Percentiles rank a stretch among this genome's conserved stretches.
Conservation (phyloP, 2,329 filamentous ascomycete species). For the Aureobasidium sp. region DNA sequence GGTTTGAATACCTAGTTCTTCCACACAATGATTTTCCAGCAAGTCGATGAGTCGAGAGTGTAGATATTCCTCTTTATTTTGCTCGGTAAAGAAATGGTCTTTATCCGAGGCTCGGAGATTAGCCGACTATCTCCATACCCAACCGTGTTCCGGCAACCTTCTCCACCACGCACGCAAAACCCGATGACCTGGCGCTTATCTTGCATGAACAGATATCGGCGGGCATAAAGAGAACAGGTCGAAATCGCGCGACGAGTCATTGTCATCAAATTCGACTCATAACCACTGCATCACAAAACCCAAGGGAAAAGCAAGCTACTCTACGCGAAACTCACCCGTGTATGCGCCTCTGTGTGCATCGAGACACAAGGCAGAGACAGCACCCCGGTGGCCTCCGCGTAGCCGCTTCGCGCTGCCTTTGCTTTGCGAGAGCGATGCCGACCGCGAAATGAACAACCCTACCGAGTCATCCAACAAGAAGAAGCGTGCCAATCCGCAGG, state of each 20-base stretch:
- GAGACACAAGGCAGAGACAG: not conserved
- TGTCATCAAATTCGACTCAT: not conserved
- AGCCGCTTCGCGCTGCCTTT: constrained; percentile 3
- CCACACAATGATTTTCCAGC: no score
- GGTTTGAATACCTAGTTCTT: no score
- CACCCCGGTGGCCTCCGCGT: constrained; percentile 4
- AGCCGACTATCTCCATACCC: not conserved
- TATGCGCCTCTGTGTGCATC: not conserved
- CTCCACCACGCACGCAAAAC: not conserved
- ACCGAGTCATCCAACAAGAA: constrained; percentile 10
- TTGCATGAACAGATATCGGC: not conserved
- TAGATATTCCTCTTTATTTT: not conserved
- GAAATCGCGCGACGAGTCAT: constrained; percentile 3
- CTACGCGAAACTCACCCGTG: not conserved
- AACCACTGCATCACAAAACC: not conserved
- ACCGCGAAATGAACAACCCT: constrained; percentile 10
- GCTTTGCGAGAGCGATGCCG: constrained; percentile 1
- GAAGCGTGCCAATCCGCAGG: constrained; percentile 10
- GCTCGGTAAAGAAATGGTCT: not conserved
- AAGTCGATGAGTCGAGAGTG: not conserved
- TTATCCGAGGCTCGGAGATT: not conserved
- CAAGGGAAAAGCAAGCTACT: not conserved
- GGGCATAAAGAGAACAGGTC: not conserved
- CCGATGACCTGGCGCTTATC: not conserved
- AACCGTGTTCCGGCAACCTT: not conserved